Percentiles rank a stretch among this genome's conserved stretches.
These are phyloP conservation scores for Skeletonema menzelii DNA, from an alignment of 108 stramenopile genomes.

Conservation along the genomic window DNA sequence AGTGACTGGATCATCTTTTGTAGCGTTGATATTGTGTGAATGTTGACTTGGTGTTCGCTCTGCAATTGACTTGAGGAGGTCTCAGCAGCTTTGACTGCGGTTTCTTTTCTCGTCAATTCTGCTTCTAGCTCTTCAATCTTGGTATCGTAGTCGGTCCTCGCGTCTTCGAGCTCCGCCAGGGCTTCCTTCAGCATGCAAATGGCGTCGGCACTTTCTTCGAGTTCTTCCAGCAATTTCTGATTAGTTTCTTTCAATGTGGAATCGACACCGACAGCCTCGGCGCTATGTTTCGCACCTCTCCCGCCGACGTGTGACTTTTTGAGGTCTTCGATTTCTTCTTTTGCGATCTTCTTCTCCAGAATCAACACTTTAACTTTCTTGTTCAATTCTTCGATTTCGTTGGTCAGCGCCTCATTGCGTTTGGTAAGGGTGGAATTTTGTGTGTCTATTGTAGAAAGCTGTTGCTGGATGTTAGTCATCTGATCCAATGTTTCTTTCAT, in stretches of 20 bases:
- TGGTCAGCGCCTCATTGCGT: constrained; percentile 8
- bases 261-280: not conserved
- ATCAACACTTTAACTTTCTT: constrained; percentile 25
- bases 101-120: constrained; percentile 2
- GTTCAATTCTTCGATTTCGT: constrained; percentile 17
- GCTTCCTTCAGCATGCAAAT: constrained; percentile 34
- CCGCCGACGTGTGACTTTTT: not conserved
- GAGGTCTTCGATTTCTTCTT: constrained; percentile 29
- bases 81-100: not conserved
- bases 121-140: constrained; percentile 1
- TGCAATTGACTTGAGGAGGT: not conserved
- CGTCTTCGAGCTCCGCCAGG: constrained; percentile 24
- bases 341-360: constrained; percentile 18
- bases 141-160: not conserved
- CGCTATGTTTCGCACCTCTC: not conserved
- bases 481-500: constrained; percentile 13
- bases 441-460: constrained; percentile 6
- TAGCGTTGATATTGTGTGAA: constrained; percentile 14
- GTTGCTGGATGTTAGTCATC: constrained; percentile 19
- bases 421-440: not conserved
- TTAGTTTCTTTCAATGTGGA: constrained; percentile 1
- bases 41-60: constrained; percentile 9
- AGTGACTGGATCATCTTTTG: constrained; percentile 26
- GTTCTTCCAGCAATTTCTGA: constrained; percentile 20
- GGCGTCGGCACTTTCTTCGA: constrained; percentile 44